Evolutionary conservation across 106 monocot species (phyloP).

Genomic region (Narthecium ossifragum): DNA sequence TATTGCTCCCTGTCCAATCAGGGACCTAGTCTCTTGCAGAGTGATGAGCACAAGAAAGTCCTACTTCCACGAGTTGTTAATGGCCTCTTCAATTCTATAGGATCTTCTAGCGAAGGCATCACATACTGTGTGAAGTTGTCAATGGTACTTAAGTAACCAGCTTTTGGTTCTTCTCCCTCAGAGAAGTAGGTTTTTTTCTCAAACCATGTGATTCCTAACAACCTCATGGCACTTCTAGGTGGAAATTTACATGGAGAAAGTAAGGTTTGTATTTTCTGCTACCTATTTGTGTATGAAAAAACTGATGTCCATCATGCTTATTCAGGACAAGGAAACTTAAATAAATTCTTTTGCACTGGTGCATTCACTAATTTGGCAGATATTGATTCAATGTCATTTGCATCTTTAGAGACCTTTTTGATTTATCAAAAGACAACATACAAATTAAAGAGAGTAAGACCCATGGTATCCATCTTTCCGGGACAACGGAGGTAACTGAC

Average conservation of each 20-base stretch:
- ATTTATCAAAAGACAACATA: conserved; percentile 82
- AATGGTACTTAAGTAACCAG: conserved; percentile 46
- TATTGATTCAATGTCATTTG: too few relatives aligned
- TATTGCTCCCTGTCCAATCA: conserved; percentile 9
- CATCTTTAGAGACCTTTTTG: conserved; percentile 71
- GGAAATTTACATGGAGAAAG: conserved; percentile 87
- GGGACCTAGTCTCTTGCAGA: conserved; percentile 48
- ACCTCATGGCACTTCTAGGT: conserved; percentile 33
- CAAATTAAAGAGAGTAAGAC: conserved; percentile 67
- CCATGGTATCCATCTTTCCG: conserved; percentile 69
- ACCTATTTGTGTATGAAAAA: too few relatives aligned
- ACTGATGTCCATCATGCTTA: too few relatives aligned
- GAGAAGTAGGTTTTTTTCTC: too few relatives aligned
- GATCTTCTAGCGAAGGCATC: conserved; percentile 14
- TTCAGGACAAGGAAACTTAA: too few relatives aligned
- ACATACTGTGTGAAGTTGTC: conserved; percentile 57
- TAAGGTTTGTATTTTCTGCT: conserved; percentile 46
- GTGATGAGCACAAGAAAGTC: conserved; percentile 52
- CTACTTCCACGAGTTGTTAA: conserved; percentile 60
- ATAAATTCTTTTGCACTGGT: too few relatives aligned
- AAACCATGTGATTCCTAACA: too few relatives aligned
- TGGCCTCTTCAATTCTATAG: conserved; percentile 47
- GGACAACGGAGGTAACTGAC: conserved; percentile 68
- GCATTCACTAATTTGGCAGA: too few relatives aligned
- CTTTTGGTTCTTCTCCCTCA: too few relatives aligned